Evolutionary conservation across 1,284 basidiomycete genomes (phyloP), one percentile per base, ranked within the genome.

Genomic region (Salmacisia buchloeana): DNA sequence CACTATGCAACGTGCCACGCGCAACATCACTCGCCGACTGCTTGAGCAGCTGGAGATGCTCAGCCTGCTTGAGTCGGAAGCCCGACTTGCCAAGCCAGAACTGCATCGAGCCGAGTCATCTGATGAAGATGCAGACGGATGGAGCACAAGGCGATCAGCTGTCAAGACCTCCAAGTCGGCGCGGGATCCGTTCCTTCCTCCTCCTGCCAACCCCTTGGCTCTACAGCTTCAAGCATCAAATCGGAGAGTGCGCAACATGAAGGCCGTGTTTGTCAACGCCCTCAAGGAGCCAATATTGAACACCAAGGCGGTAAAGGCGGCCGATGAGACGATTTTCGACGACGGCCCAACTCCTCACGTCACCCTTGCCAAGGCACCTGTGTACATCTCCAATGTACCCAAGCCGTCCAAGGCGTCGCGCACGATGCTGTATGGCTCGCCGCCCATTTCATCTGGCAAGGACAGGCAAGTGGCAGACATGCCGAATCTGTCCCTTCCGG

Each of bases 1-100:
- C 73, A 89, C 89, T 0, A 85, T 94, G 72, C 87, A 89, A 67
- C 85, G 91, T 31, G 89, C 90, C 0, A 89, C 88, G 70, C 86
- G 88, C 56, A 93, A 93, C 77, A 90, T 94, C 68, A 88, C 89
- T 58, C 71, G 74, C 9, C 80, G 80, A 13, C 38, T 41, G 56
- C 31, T 13, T 27, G 49, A 54, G 21, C 49, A 54, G 29, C 49
- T 54, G 25, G 49, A 33, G n/a, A 27, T 27, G 25, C 29, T 54
- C 25, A 60, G 52, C 59, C 39, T 60, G 21, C 27, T 60, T 33
- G 41, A 60, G 18, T 23, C 34, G 10, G 45, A 46, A 60, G 25
- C 49, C 29, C 31, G 27, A 5, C 27, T 33, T 31, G 49, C 25
- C 49, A 18, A 54, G 21, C 27, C n/a, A n/a, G n/a, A n/a, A n/a